Evolutionary conservation across 805 yeast genomes (phyloP).

Genomic region (Jamesozyma hellenica): DNA sequence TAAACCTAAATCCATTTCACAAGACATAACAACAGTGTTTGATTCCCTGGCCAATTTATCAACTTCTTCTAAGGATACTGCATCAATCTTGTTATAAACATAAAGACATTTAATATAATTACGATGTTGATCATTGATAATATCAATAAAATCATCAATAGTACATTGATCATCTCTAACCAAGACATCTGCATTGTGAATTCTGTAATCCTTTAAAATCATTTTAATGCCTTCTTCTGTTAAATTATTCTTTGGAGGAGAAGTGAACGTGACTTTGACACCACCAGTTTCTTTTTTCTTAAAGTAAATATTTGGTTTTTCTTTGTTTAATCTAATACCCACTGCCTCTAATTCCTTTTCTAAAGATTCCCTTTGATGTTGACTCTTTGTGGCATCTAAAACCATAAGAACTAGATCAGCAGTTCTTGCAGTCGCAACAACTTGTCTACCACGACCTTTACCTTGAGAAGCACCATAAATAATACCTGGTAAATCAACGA

Average conservation of each 20-base stretch:
- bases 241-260: slow-evolving; percentile 65
- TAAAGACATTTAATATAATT: slow-evolving; percentile 85
- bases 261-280: slow-evolving; percentile 66
- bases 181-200: slow-evolving; percentile 89
- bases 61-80: slow-evolving; percentile 88
- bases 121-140: slow-evolving; percentile 77
- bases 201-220: slow-evolving; percentile 73
- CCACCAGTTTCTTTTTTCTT: slow-evolving; percentile 86
- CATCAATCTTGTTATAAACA: slow-evolving; percentile 90
- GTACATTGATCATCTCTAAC: slow-evolving; percentile 83
- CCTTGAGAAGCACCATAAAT: slow-evolving; percentile 95
- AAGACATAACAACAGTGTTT: slow-evolving; percentile 87
- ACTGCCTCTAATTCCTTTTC: slow-evolving; percentile 88
- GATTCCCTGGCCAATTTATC: slow-evolving; percentile 89
- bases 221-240: slow-evolving; percentile 72
- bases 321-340: slow-evolving; percentile 81
- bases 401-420: slow-evolving; percentile 90
- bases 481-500: slow-evolving; percentile 96
- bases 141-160: slow-evolving; percentile 87
- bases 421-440: slow-evolving; percentile 90
- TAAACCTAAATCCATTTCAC: slow-evolving; percentile 78
- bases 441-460: slow-evolving; percentile 95
- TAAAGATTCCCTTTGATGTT: slow-evolving; percentile 75
- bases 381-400: slow-evolving; percentile 88
- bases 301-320: slow-evolving; percentile 66